A percentile compares a stretch with the other conserved stretches of the same genome.
These are phyloP conservation scores for Kwoniella sp. DNA, from an alignment of 768 basidiomycete species.

Conservation along the genomic window DNA sequence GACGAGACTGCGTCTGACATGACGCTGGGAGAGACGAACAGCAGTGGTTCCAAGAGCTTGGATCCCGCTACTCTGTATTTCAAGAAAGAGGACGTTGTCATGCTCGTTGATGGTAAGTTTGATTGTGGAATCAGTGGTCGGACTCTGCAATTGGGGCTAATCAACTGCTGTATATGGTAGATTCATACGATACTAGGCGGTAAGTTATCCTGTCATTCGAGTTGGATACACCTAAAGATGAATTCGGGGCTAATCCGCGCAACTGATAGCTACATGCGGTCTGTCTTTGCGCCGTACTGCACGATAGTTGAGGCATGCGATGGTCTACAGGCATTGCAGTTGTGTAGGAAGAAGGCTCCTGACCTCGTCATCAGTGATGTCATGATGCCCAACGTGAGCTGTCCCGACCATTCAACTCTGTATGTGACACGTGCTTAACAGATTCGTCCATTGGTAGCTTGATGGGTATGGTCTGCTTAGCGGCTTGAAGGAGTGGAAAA, in stretches of 20 bases:
- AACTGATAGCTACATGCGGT: constrained; percentile 31
- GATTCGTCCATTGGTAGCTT: constrained; percentile 29
- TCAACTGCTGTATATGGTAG: too few relatives aligned
- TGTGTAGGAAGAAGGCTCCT: constrained; percentile 36
- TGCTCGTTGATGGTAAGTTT: constrained; percentile 45
- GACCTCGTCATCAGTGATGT: constrained; percentile 56
- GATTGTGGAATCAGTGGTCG: too few relatives aligned
- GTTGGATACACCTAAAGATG: too few relatives aligned
- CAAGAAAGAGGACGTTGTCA: constrained; percentile 51
- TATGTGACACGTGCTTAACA: constrained; percentile 3
- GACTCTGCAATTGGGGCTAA: too few relatives aligned
- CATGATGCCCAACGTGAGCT: constrained; percentile 56
- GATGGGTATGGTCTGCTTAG: constrained; percentile 55
- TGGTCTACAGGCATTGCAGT: constrained; percentile 50
- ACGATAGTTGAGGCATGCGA: constrained; percentile 52
- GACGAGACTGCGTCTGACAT: constrained; percentile 34
- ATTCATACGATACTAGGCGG: constrained; percentile 32
- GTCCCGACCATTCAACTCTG: too few relatives aligned
- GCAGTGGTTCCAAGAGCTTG: constrained; percentile 44
- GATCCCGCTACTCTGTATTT: constrained; percentile 56
- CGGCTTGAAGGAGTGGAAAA: constrained; percentile 39
- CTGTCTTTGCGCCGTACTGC: constrained; percentile 54
- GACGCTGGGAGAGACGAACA: constrained; percentile 25
- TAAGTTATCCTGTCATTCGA: constrained; percentile 26
- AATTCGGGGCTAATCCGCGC: too few relatives aligned